phyloP scores from a whole-genome alignment of 768 basidiomycete genomes.

The Mrakia blollopis region DNA sequence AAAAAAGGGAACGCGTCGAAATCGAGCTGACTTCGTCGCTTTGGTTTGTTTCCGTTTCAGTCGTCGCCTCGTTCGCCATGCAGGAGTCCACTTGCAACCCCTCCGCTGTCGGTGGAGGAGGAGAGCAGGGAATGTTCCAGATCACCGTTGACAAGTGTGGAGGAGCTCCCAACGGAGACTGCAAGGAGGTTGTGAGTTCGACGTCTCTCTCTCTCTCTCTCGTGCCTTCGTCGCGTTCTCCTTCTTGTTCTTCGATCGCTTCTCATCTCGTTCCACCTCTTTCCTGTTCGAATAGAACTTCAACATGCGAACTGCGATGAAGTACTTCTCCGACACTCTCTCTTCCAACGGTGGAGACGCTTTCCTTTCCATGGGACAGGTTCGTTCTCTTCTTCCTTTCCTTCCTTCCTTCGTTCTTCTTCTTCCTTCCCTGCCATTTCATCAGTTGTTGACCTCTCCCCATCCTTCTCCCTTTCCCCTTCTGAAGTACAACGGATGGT shows the following conservation, averaged over 20 bases:
- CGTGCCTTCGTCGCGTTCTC: not conserved
- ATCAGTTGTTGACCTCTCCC: no score
- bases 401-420: not conserved
- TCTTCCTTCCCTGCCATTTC: no score
- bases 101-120: conserved; percentile 61
- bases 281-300: not conserved
- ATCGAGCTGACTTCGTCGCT: not conserved
- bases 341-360: conserved; percentile 38
- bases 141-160: conserved; percentile 38
- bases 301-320: conserved; percentile 29
- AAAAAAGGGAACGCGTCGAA: no score
- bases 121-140: conserved; percentile 69
- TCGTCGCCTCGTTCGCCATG: conserved; percentile 82
- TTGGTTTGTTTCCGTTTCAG: not conserved
- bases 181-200: conserved; percentile 41
- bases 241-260: no score
- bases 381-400: not conserved
- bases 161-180: conserved; percentile 35
- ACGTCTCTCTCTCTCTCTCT: not conserved
- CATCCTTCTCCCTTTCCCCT: no score
- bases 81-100: conserved; percentile 77
- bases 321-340: conserved; percentile 30
- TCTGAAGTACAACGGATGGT: conserved; percentile 33
- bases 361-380: conserved; percentile 53
- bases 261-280: not conserved